Conservation (phyloP, 202 grass and related monocot genomes). For the Sporobolus alterniflorus region DNA sequence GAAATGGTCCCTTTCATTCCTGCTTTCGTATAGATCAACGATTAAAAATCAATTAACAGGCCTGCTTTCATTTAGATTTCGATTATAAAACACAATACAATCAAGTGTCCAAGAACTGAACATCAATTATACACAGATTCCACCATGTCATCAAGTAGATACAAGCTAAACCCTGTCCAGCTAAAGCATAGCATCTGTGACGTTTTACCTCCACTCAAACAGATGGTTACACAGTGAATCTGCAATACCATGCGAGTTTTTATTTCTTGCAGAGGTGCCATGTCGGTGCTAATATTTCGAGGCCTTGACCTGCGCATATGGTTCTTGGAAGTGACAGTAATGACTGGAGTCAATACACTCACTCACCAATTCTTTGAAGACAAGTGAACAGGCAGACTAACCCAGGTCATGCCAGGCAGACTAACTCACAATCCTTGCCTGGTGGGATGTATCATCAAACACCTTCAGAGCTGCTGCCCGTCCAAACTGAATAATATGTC, state of each 20-base stretch:
- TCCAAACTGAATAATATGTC: conserved; percentile 19
- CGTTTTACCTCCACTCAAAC: neutral
- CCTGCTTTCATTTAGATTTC: neutral
- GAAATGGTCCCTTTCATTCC: neutral
- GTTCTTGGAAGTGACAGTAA: conserved; percentile 1
- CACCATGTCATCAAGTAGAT: neutral
- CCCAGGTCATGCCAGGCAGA: conserved; percentile 10
- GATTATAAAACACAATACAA: neutral
- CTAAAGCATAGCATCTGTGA: neutral
- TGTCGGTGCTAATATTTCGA: neutral
- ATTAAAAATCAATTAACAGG: neutral
- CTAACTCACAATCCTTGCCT: conserved; percentile 3
- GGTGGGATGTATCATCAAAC: neutral
- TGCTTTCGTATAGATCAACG: neutral
- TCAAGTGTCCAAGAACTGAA: neutral
- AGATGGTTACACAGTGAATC: neutral
- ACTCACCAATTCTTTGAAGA: neutral
- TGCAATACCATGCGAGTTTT: neutral
- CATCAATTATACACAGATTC: neutral
- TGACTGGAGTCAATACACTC: neutral
- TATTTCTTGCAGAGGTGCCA: neutral
- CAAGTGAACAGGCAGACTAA: neutral
- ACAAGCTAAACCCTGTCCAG: neutral
- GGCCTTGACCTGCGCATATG: neutral
- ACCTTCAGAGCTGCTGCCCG: conserved; percentile 16